Conservation (phyloP, 257 asterid species). For the Solanum peruvianum region DNA sequence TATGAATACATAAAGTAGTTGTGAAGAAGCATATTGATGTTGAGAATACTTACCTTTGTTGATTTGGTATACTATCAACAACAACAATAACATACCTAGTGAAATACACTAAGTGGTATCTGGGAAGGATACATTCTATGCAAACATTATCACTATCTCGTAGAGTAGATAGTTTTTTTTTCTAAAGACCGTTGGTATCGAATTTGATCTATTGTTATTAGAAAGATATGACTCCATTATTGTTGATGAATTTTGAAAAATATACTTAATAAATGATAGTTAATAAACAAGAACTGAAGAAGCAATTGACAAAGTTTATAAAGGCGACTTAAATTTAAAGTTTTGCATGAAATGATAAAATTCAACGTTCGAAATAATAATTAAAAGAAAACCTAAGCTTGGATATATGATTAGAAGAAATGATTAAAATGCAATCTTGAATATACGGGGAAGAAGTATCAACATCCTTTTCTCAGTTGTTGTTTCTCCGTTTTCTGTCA, state of each 20-base stretch:
- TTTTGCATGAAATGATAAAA: neutral
- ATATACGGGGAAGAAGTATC: neutral
- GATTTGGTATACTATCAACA: too few species aligned
- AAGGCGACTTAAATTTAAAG: neutral
- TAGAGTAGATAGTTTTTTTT: too few species aligned
- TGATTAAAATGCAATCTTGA: too few species aligned
- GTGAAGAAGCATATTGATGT: too few species aligned
- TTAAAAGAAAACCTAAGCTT: neutral
- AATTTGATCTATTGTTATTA: neutral
- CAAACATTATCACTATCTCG: too few species aligned
- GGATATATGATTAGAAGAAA: neutral
- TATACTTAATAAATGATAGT: neutral
- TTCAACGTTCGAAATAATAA: neutral
- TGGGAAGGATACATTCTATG: too few species aligned
- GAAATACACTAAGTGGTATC: too few species aligned
- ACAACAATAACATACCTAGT: too few species aligned
- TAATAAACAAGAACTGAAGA: neutral
- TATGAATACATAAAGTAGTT: too few species aligned
- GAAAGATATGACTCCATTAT: neutral
- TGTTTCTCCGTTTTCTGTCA: neutral
- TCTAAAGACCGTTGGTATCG: neutral
- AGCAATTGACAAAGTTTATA: neutral
- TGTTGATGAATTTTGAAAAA: neutral
- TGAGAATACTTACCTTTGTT: too few species aligned
- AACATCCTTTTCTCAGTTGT: neutral